phyloP scores from a whole-genome alignment of 1,139 yeast genomes.

The Hemisphaericaspora subhashii region DNA sequence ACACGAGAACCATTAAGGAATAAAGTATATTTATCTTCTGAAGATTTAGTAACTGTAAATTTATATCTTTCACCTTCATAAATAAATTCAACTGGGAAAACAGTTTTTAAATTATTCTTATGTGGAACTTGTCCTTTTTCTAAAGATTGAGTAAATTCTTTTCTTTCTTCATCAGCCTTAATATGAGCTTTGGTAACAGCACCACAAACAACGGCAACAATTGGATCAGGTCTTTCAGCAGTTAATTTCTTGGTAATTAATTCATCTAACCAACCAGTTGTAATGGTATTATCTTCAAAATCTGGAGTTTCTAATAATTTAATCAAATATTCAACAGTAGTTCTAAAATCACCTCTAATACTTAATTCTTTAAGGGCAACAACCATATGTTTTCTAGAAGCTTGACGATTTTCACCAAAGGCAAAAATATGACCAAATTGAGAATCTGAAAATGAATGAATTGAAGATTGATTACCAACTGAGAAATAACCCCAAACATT shows the following conservation, averaged over 20 bases:
- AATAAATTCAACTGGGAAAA: slow-evolving; percentile 90
- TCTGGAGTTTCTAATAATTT: slow-evolving; percentile 94
- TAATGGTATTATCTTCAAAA: slow-evolving; percentile 92
- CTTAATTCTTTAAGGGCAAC: slow-evolving; percentile 95
- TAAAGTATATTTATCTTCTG: slow-evolving; percentile 78
- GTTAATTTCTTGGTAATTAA: slow-evolving; percentile 89
- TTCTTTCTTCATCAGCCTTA: slow-evolving; percentile 69
- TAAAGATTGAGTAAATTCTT: slow-evolving; percentile 67
- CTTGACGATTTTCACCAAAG: slow-evolving; percentile 97
- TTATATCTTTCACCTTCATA: slow-evolving; percentile 92
- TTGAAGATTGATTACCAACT: slow-evolving; percentile 93
- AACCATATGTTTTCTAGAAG: slow-evolving; percentile 97
- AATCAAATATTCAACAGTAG: slow-evolving; percentile 95
- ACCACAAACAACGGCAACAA: slow-evolving; percentile 91
- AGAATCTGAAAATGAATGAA: slow-evolving; percentile 96
- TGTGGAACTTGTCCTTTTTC: slow-evolving; percentile 96
- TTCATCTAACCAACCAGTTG: slow-evolving; percentile 99
- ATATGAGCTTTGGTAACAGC: slow-evolving; percentile 94
- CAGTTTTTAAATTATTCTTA: slow-evolving; percentile 74
- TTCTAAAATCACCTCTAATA: slow-evolving; percentile 96
- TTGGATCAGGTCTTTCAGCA: slow-evolving; percentile 93
- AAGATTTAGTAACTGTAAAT: slow-evolving; percentile 92
- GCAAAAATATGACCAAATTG: slow-evolving; percentile 99
- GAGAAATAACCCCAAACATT: slow-evolving; percentile 99
- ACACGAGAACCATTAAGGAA: slow-evolving; percentile 92